phyloP scores from a whole-genome alignment of 331 rosid genomes.

The Rosa hybrid region DNA sequence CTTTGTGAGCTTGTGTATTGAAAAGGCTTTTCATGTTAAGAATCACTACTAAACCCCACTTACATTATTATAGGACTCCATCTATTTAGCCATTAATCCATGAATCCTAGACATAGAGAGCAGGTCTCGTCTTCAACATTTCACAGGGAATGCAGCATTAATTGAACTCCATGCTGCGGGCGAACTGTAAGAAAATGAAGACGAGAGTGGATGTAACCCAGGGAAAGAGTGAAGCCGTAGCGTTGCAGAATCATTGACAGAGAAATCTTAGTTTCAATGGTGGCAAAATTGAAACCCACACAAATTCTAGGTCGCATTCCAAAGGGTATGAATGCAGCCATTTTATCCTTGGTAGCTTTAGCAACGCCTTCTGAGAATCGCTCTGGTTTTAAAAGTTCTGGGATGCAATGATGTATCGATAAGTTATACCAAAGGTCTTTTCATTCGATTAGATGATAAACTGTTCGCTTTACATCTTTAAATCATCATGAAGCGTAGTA shows the following conservation, averaged over 20 bases:
- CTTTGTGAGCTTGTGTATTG: neutral
- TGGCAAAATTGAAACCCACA: slow-evolving; percentile 22
- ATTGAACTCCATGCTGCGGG: neutral
- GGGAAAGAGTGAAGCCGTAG: slow-evolving; percentile 26
- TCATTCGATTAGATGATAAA: no score
- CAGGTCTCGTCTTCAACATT: no score
- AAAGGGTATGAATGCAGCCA: slow-evolving; percentile 25
- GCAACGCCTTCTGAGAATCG: slow-evolving; percentile 26
- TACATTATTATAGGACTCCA: no score
- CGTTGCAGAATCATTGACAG: slow-evolving; percentile 27
- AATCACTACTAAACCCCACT: neutral
- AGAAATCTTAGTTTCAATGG: slow-evolving; percentile 25
- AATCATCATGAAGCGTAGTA: no score
- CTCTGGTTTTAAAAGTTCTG: slow-evolving; percentile 20
- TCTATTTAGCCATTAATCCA: no score
- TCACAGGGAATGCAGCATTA: no score
- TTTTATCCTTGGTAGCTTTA: slow-evolving; percentile 14
- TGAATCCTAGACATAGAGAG: no score
- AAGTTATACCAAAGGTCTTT: no score
- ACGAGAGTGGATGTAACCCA: slow-evolving; percentile 22
- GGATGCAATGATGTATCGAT: no score
- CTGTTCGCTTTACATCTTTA: no score
- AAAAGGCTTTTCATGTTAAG: neutral
- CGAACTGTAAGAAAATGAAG: neutral
- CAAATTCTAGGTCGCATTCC: slow-evolving; percentile 29